A percentile compares a stretch with the other conserved stretches of the same genome.
phyloP scores from a whole-genome alignment of 164 flowering plant genomes.

The Houttuynia cordata region DNA sequence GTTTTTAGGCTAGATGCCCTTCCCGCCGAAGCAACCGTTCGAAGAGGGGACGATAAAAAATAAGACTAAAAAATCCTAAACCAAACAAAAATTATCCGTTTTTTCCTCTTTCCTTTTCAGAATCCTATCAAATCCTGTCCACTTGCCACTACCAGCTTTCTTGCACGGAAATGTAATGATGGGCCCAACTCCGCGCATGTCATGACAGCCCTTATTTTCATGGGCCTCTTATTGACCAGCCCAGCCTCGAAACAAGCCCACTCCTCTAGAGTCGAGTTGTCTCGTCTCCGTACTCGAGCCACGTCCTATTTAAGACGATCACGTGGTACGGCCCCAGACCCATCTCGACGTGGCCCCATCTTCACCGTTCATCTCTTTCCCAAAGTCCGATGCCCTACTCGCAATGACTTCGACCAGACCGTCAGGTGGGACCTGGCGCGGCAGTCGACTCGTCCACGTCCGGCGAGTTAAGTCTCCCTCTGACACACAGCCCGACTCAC shows the following conservation, averaged over 20 bases:
- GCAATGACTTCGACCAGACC: not conserved
- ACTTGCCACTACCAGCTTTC: too few relatives aligned
- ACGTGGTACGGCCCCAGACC: not conserved
- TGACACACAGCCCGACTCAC: not conserved
- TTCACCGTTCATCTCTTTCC: not conserved
- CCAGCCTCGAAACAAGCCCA: not conserved
- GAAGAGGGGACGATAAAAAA: too few relatives aligned
- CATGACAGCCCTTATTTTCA: not conserved
- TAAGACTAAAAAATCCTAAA: too few relatives aligned
- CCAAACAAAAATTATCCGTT: too few relatives aligned
- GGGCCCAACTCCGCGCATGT: not conserved
- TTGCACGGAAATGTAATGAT: too few relatives aligned
- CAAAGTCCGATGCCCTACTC: not conserved
- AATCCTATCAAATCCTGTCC: too few relatives aligned
- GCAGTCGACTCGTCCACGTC: not conserved
- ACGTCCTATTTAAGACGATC: not conserved
- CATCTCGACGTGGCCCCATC: not conserved
- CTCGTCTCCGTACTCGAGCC: too few relatives aligned
- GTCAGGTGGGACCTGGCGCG: not conserved
- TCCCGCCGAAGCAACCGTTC: too few relatives aligned
- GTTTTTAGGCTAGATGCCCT: too few relatives aligned
- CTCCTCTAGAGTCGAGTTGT: too few relatives aligned
- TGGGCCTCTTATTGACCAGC: not conserved
- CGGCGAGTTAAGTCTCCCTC: not conserved
- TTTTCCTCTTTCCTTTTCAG: too few relatives aligned